These are phyloP conservation scores for Pichia deserticola DNA, from an alignment of 805 yeast species.

Conservation along the genomic window DNA sequence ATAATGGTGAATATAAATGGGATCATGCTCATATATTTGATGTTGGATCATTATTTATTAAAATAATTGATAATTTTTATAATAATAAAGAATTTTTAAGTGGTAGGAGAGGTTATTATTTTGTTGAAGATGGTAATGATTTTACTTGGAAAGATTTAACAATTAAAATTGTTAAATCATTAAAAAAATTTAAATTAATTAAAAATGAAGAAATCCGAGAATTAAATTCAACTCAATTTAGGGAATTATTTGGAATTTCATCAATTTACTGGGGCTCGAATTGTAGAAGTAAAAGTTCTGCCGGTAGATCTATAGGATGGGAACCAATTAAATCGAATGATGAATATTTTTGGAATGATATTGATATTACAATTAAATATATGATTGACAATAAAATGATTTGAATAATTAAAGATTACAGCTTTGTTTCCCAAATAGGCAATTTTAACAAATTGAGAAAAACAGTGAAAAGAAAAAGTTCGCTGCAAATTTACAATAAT, in stretches of 20 bases:
- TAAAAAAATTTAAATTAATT: background rate
- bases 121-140: background rate
- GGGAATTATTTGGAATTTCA: background rate
- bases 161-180: background rate
- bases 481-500: no score
- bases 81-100: background rate
- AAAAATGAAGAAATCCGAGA: background rate
- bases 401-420: no score
- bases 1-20: background rate
- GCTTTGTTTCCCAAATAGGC: no score
- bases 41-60: background rate
- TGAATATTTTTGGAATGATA: background rate
- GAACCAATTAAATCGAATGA: background rate
- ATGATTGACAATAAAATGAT: no score
- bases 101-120: background rate
- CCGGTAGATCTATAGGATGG: background rate
- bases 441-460: no score
- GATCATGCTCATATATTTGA: slow-evolving; percentile 1
- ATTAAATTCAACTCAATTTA: background rate
- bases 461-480: no score
- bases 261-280: slow-evolving; percentile 3
- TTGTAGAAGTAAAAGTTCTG: background rate
- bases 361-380: background rate
- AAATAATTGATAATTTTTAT: background rate
- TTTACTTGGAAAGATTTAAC: background rate